Conservation (phyloP, 176 grass and related monocot genomes). For the Aegilops umbellulata region DNA sequence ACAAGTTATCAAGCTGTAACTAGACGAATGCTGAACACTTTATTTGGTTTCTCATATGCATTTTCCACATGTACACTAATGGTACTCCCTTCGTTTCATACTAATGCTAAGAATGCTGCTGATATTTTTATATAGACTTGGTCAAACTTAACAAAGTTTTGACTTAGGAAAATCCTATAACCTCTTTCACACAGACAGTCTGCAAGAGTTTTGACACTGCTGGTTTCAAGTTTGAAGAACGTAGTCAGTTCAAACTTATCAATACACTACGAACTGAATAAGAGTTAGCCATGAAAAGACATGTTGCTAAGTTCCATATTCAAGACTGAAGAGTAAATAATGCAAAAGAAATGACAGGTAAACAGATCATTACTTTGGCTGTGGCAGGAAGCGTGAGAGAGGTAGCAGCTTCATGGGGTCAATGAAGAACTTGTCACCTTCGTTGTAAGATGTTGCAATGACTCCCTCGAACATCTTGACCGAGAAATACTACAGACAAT, state of each 20-base stretch:
- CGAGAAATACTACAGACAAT: slow-evolving; percentile 62
- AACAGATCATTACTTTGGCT: slow-evolving; percentile 71
- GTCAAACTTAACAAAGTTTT: no score
- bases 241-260: background rate
- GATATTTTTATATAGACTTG: no score
- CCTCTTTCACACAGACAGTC: background rate
- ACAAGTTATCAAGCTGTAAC: background rate
- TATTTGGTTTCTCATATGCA: background rate
- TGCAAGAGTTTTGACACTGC: background rate
- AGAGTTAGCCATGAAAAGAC: background rate
- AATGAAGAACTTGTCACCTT: slow-evolving; percentile 87
- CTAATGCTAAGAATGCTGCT: no score
- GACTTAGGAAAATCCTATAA: background rate
- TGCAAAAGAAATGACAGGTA: background rate
- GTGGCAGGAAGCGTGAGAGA: slow-evolving; percentile 78
- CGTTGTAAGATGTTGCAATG: slow-evolving; percentile 70
- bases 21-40: background rate
- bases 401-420: slow-evolving; percentile 90
- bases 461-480: slow-evolving; percentile 94
- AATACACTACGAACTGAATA: background rate
- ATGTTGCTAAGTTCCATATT: background rate
- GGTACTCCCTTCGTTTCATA: no score
- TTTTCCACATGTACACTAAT: background rate
- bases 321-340: background rate
- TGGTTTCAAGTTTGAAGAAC: background rate